phyloP scores from a whole-genome alignment of 192 early-diverging fungal species.

The Mortierella alpina region DNA sequence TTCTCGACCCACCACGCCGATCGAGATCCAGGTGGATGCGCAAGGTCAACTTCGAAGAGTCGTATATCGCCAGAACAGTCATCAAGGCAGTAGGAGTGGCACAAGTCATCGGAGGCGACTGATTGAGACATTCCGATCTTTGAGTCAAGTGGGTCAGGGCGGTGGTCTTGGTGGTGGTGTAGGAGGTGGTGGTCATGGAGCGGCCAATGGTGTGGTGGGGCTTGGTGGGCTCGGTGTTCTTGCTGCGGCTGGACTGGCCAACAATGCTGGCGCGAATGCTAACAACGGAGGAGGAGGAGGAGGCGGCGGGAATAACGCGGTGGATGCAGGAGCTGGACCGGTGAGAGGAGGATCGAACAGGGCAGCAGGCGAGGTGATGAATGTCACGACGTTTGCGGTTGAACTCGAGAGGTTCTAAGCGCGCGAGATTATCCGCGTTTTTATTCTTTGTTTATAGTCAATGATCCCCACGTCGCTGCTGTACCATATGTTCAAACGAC shows the following conservation, averaged over 20 bases:
- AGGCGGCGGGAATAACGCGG: background rate
- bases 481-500: too few species aligned
- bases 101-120: slow-evolving; percentile 29
- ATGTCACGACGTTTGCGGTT: slow-evolving; percentile 44
- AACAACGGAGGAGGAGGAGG: background rate
- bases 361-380: slow-evolving; percentile 47
- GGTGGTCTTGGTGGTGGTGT: slow-evolving; percentile 3
- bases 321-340: background rate
- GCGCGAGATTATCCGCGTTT: background rate
- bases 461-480: background rate
- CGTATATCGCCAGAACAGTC: slow-evolving; percentile 28
- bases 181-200: slow-evolving; percentile 11
- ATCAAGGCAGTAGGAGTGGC: background rate
- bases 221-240: slow-evolving; percentile 24
- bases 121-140: slow-evolving; percentile 30
- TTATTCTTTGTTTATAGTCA: background rate
- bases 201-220: slow-evolving; percentile 9
- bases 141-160: slow-evolving; percentile 38
- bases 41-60: slow-evolving; percentile 44
- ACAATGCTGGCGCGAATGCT: background rate
- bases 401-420: slow-evolving; percentile 38
- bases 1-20: slow-evolving; percentile 18
- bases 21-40: slow-evolving; percentile 45
- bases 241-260: slow-evolving; percentile 15
- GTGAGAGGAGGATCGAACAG: background rate